Percentiles rank a stretch among this genome's conserved stretches.
phyloP scores from a whole-genome alignment of 2,329 filamentous ascomycete species.

The Aspergillus pseudoglaucus region DNA sequence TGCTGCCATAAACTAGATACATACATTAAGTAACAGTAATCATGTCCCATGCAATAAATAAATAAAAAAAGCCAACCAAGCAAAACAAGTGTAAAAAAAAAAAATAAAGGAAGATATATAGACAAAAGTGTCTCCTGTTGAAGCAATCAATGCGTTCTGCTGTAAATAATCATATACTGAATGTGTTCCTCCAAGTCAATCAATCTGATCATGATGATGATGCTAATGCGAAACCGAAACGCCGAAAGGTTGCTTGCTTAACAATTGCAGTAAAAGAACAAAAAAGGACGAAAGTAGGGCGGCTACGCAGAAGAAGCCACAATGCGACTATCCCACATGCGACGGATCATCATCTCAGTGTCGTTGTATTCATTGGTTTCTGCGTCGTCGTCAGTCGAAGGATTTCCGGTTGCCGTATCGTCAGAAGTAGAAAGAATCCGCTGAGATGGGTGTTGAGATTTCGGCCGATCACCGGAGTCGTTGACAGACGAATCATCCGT shows the following conservation, averaged over 20 bases:
- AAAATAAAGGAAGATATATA: no score
- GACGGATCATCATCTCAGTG: slow-evolving; percentile 34
- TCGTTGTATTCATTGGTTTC: slow-evolving; percentile 24
- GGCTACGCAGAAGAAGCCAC: slow-evolving; percentile 30
- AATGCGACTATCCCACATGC: slow-evolving; percentile 40
- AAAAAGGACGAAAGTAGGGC: slow-evolving; percentile 1
- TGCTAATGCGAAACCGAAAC: background rate
- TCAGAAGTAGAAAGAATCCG: slow-evolving; percentile 30
- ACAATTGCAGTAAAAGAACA: background rate
- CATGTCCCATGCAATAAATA: background rate
- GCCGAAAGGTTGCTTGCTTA: background rate
- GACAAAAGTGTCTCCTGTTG: background rate
- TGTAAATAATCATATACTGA: no score
- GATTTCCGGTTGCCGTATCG: slow-evolving; percentile 18
- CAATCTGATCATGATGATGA: slow-evolving; percentile 24
- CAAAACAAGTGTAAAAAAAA: background rate
- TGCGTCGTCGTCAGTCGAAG: slow-evolving; percentile 14
- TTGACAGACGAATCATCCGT: slow-evolving; percentile 16
- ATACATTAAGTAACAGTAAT: background rate
- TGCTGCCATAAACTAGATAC: no score
- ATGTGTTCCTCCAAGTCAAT: slow-evolving; percentile 2
- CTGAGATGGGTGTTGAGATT: slow-evolving; percentile 27
- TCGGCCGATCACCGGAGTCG: slow-evolving; percentile 15
- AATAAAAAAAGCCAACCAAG: background rate
- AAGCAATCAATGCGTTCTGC: background rate